A percentile compares a stretch with the other conserved stretches of the same genome.
Evolutionary conservation across 306 rosid species (phyloP).

Genomic region (Sicyos baderoa): DNA sequence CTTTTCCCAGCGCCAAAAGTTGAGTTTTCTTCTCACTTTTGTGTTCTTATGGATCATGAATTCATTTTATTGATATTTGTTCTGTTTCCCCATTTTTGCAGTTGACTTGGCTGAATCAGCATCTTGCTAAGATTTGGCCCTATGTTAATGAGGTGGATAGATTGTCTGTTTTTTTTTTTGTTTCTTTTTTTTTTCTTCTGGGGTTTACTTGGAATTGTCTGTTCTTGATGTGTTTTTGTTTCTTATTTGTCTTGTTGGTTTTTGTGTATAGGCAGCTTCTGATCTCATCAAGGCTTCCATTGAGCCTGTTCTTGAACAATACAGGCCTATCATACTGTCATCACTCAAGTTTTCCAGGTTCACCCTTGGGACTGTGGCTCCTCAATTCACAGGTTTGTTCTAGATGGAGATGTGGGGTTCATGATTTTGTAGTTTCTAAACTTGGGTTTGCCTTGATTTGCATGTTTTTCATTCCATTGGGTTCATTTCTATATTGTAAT

Average conservation of each 20-base stretch:
- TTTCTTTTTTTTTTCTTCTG: neutral
- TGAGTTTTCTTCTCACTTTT: constrained; percentile 28
- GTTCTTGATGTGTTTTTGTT: neutral
- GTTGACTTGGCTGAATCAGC: constrained; percentile 77
- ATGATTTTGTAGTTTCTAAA: neutral
- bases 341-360: constrained; percentile 83
- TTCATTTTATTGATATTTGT: constrained; percentile 19
- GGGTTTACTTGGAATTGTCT: neutral
- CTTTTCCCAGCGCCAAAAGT: constrained; percentile 72
- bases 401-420: neutral
- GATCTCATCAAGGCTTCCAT: constrained; percentile 71
- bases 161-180: neutral
- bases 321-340: constrained; percentile 55
- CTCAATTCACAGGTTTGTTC: constrained; percentile 79
- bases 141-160: constrained; percentile 63
- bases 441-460: neutral
- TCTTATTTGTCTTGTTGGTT: neutral
- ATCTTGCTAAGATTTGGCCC: constrained; percentile 89
- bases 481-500: neutral
- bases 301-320: constrained; percentile 81
- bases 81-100: constrained; percentile 23
- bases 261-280: constrained; percentile 67
- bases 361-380: constrained; percentile 93
- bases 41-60: neutral
- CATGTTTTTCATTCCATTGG: neutral